Evolutionary conservation across 345 rosid species (phyloP), one percentile per base, ranked within the genome.

Genomic region (Limnanthes douglasii): DNA sequence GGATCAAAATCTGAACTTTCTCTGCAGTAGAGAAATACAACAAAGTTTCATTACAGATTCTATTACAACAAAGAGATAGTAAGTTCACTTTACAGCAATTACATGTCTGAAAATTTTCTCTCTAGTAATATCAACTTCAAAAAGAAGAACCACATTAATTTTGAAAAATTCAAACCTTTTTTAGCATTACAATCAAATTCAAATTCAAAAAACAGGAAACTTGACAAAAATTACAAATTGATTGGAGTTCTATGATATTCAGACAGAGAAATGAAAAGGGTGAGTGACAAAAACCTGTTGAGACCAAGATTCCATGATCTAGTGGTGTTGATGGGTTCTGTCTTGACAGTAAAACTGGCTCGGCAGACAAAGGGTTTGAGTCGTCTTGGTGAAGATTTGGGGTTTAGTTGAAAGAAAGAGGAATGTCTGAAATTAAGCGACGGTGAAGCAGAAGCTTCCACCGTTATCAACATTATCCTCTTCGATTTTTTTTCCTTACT

Each of bases 1-100:
- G 98, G 94, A 68, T 84, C 80, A 56, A 84, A 80, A 60, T 58
- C 55, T 10, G 92, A 41, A 36, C 51, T 65, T 28, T 74, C 62
- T 29, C 33, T 45, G 53, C 94, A 79, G 80, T 29, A 46, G 3
- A 23, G 43, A 37, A 13, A 48, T 53, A 29, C 30, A 22, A 11
- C 42, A 57, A 32, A 20, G 31, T 31, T 28, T 27, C 6, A 39
- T 10, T 6, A 17, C 21, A 20, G 3, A 29, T 27, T 24, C 35
- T 20, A 32, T 37, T 13, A 45, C 30, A 41, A 24, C 20, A 26
- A 12, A 26, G 8, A 34, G 29, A 37, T 22, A 36, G 27, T n/a
- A 18, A 12, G 22, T 28, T 24, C 27, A 21, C 16, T 6, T 3
- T 35, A 5, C 29, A 2, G 16, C 6, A 43, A 11, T 17, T 43